Percentiles rank a stretch among this genome's conserved stretches.
Evolutionary conservation across 2,329 filamentous ascomycete genomes (phyloP).

Genomic region (Furcasterigmium sp.): DNA sequence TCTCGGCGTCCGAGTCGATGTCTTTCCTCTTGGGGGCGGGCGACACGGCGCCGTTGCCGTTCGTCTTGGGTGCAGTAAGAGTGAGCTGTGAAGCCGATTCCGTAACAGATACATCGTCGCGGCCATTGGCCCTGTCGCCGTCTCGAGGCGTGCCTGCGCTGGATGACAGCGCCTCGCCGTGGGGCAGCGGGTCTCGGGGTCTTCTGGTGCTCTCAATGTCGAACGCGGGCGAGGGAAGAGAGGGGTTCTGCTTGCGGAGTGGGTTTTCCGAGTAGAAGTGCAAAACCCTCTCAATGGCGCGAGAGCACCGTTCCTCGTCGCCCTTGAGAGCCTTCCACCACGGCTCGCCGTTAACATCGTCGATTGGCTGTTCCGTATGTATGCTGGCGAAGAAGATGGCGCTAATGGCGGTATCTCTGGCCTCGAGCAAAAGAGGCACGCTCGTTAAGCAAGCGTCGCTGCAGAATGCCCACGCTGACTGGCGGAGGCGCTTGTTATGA

Average conservation of each 20-base stretch:
- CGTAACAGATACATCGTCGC: conserved; percentile 23
- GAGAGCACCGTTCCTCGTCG: conserved; percentile 62
- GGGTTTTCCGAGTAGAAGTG: conserved; percentile 63
- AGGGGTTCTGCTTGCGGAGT: conserved; percentile 49
- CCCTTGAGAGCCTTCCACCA: conserved; percentile 86
- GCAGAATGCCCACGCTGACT: conserved; percentile 88
- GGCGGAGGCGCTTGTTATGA: conserved; percentile 75
- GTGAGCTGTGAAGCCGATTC: conserved; percentile 30
- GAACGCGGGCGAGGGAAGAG: conserved; percentile 49
- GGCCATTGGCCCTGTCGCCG: conserved; percentile 38
- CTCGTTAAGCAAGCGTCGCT: conserved; percentile 85
- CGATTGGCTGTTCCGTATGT: conserved; percentile 68
- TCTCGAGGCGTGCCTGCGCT: conserved; percentile 43
- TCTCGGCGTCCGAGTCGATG: conserved; percentile 28
- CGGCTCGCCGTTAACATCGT: conserved; percentile 67
- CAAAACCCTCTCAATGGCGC: conserved; percentile 72
- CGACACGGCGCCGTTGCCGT: conserved; percentile 25
- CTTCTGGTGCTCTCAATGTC: conserved; percentile 51
- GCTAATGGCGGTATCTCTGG: conserved; percentile 76
- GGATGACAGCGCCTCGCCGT: conserved; percentile 39
- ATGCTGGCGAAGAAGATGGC: conserved; percentile 83
- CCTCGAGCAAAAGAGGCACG: conserved; percentile 74
- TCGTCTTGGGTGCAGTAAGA: conserved; percentile 14
- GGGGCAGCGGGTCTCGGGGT: conserved; percentile 37
- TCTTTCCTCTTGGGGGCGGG: conserved; percentile 36